Base-by-base conservation (phyloP, 2,329 filamentous ascomycete species). In the Penicillium verrucosum region DNA sequence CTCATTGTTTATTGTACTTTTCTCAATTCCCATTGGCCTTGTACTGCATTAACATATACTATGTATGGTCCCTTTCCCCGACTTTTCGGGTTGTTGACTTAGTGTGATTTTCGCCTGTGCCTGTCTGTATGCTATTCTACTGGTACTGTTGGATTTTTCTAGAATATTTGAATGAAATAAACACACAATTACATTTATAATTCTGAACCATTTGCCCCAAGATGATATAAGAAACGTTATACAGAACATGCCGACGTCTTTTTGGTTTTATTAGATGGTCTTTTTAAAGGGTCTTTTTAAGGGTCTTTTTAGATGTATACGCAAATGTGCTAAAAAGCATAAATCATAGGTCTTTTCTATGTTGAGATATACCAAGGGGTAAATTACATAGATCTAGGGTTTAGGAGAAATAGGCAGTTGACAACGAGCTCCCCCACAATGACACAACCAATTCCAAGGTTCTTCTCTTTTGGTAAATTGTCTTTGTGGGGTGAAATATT, bases 401-500 rank as follows among this genome's bases (percentile, higher is more conserved):
- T 38, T 29, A 18, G 23, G 29, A 49, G 40, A 25, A n/a, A 42
- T 23, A 29, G 46, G 51, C 36, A 54, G 45, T 54, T 54, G 44
- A 49, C 51, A 42, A 34, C 51, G 44, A 53, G 51, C n/a, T 12
- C 9, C 29, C 50, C 50, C 42, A 37, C 41, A 37, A 30, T 44
- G 23, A 44, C n/a, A 45, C 9, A 44, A 32, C 30, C 30, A 12
- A 32, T 12, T 30, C 29, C 10, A 29, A 18, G 29, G 29, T 27
- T 45, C 3, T 12, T 45, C 3, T 12, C n/a, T 10, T 4, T 9
- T 18, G 27, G 25, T 34, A 44, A 44, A 44, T 44, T 44, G 41
- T n/a, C 42, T 42, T 27, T 27, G 25, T n/a, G 41, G 41, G 14
- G 18, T 14, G 18, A 42, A 43, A 18, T 43, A n/a, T 29, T 30